Base-by-base conservation (phyloP, 2,329 filamentous ascomycete species). In the Chlorencoelia australis region DNA sequence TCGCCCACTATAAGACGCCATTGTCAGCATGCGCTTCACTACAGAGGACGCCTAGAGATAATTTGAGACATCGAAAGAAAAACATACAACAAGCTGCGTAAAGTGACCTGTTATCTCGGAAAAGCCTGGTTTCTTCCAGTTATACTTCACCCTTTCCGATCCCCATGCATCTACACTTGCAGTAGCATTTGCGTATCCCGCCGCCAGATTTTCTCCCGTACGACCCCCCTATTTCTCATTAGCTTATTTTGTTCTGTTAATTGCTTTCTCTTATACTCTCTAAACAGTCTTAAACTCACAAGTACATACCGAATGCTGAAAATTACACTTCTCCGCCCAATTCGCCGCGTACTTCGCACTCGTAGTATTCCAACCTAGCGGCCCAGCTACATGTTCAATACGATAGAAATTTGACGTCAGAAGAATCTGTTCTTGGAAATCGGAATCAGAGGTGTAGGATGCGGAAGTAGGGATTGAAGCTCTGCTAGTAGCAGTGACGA, bases 191-290 rank as follows among this genome's bases (percentile, higher is more conserved):
- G 63, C 44, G 53, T 75, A 85, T 4, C 80, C 81, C 4, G 75
- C 65, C 6, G 80, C 80, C 3, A 88, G 67, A 58, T 87, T 88
- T 60, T 88, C 82, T 50, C 82, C 82, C 43, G 76, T 77, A 0
- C 77, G 73, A 0, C 77, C 76, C 37, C 68, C 67, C 64, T 68
- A 18, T n/a, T n/a, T n/a, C n/a, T n/a, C n/a, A n/a, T n/a, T n/a
- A n/a, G n/a, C n/a, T n/a, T n/a, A n/a, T n/a, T n/a, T n/a, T n/a
- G n/a, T n/a, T n/a, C n/a, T n/a, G n/a, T n/a, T n/a, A n/a, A n/a
- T n/a, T n/a, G n/a, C n/a, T n/a, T n/a, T n/a, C n/a, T n/a, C n/a
- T n/a, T n/a, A n/a, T n/a, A n/a, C n/a, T n/a, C n/a, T n/a, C n/a
- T n/a, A n/a, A n/a, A n/a, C n/a, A n/a, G n/a, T n/a, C n/a, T n/a